Base-by-base conservation (phyloP, 164 flowering plant species). In the Tinospora cordifolia region DNA sequence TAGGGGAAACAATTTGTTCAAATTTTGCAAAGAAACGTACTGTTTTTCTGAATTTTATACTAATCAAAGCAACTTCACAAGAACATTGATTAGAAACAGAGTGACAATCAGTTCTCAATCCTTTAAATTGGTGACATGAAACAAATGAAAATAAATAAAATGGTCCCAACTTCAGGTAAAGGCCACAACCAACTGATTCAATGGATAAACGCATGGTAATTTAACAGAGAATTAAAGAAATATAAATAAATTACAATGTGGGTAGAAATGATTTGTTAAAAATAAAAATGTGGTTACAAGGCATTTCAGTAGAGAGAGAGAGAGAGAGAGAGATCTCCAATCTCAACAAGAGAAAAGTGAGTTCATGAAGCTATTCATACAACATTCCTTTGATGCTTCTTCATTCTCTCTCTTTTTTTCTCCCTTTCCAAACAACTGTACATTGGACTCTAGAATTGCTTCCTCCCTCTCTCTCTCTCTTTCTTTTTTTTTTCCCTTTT, bases 401-500 rank as follows among this genome's bases (percentile, higher is more conserved):
- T 58, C 62, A 7, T 21, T 54, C 59, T 6, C 38, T 58, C 24
- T 63, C 19, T 24, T 57, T 70, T 47, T 63, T 44, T 6, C 19
- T 8, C 26, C 38, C 39, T 46, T 68, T 39, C 41, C 47, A 59
- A 47, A 27, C 22, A 54, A 10, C 71, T 71, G 71, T 75, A 75
- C 74, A 71, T 62, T 62, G 24, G 34, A 70, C 73, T 38, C 69
- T 59, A 66, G 59, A 27, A 62, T 62, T 27, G 39, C 65, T n/a
- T 27, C 19, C 15, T 4, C 44, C 24, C 47, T 10, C 65, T 24
- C 40, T 65, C 47, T 41, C 34, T 34, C 11, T 14, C 46, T 36
- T 58, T 1, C 8, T 2, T 13, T 8, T 38, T 39, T 39, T 14
- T 3, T 69, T 64, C n/a, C n/a, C 3, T 30, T 26, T 49, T 38